phyloP scores from a whole-genome alignment of 805 yeast genomes.

The Saccharomyces kudriavzevii region DNA sequence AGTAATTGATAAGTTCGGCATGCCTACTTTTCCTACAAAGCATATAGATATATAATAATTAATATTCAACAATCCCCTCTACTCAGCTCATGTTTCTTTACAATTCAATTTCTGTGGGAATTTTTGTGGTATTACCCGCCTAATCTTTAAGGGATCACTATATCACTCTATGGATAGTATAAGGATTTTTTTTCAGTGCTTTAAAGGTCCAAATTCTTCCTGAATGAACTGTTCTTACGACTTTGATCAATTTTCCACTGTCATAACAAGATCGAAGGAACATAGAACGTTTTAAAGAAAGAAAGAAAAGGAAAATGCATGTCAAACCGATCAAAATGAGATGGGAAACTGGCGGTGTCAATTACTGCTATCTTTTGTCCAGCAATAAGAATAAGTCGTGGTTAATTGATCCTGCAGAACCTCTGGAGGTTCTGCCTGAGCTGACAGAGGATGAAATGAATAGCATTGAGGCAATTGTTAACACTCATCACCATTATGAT shows the following conservation, averaged over 20 bases:
- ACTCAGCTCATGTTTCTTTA: too few species aligned
- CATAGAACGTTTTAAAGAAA: neutral
- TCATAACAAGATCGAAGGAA: neutral
- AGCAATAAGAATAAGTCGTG: slow-evolving; percentile 61
- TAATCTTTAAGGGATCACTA: neutral
- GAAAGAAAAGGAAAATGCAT: slow-evolving; percentile 59
- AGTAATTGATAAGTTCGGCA: neutral
- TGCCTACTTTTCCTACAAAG: too few species aligned
- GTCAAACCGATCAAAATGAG: slow-evolving; percentile 80
- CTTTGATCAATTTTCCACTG: neutral
- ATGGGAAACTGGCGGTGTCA: slow-evolving; percentile 83
- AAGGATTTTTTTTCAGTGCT: neutral
- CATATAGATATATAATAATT: neutral
- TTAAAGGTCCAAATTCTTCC: neutral
- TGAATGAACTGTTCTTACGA: neutral
- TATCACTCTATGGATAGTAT: neutral
- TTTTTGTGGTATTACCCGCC: neutral
- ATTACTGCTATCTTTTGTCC: slow-evolving; percentile 72
- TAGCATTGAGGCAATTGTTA: slow-evolving; percentile 68
- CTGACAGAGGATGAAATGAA: slow-evolving; percentile 33
- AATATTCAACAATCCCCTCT: neutral
- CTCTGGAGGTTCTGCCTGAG: slow-evolving; percentile 53
- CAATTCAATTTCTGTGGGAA: neutral
- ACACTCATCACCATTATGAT: slow-evolving; percentile 95
- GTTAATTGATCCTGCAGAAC: slow-evolving; percentile 89